Evolutionary conservation across 805 yeast genomes (phyloP), one percentile per base, ranked within the genome.

Genomic region (Kluyveromyces wickerhamii): DNA sequence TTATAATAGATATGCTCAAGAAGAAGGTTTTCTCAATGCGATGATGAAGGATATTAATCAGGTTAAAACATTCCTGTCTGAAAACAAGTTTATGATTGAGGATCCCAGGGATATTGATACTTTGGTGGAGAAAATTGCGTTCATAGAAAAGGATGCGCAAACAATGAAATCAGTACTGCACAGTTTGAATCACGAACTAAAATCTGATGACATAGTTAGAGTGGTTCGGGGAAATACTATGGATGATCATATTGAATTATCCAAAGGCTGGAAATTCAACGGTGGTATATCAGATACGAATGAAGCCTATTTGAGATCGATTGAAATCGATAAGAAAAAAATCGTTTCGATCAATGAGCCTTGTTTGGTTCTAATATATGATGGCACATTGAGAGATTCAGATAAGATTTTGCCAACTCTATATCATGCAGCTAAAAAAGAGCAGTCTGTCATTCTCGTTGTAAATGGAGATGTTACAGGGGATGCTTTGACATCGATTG

Each of bases 251-350:
- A 27, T 55, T 7, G 56, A 52, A 7, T 35, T 53, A 7, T 48
- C 58, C n/a, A 47, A 53, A 27, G 62, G 60, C 7, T 54, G 59
- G 58, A 54, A 47, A 29, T 48, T 43, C 10, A 42, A 47, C 5
- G 41, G 43, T 12, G 60, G 62, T 12, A 34, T 55, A 3, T 20
- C 49, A 22, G 49, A 48, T 27, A 40, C 48, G 13, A 52, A 52
- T 31, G 56, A 52, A 20, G 40, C 53, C n/a, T 57, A 54, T 32
- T 35, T 53, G 23, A 47, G 55, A 30, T 52, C 59, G 1, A 16
- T 55, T 2, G 46, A 43, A n/a, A 16, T 55, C 4, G 37, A 43
- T 3, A 38, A 47, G 16, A 47, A 51, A 26, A 53, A 54, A 29
- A 33, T 57, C 10, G 41, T 57, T 9, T 41, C 52, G 1, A 36